Evolutionary conservation across 192 early-diverging fungal genomes (phyloP).

Genomic region (Rhizophagus sp.): DNA sequence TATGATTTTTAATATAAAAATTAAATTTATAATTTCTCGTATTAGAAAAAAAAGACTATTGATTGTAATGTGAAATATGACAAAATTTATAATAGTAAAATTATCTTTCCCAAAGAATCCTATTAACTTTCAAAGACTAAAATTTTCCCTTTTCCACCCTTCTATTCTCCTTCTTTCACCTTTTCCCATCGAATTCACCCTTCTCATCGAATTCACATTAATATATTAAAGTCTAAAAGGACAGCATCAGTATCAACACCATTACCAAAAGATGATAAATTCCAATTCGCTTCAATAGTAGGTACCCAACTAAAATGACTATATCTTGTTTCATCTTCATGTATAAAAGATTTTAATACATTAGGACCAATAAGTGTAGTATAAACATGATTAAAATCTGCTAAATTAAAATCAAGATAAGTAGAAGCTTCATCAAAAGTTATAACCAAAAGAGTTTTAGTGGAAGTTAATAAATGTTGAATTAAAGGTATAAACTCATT

Average conservation of each 20-base stretch:
- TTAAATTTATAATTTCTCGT: no score
- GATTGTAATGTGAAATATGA: no score
- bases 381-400: conserved; percentile 20
- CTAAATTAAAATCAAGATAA: conserved; percentile 3
- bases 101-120: no score
- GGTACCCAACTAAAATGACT: conserved; percentile 15
- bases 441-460: conserved; percentile 18
- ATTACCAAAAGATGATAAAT: conserved; percentile 13
- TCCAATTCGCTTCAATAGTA: conserved; percentile 24
- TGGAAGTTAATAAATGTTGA: conserved; percentile 8
- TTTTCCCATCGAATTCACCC: background rate
- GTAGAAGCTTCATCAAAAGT: conserved; percentile 15
- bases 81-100: no score
- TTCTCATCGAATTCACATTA: background rate
- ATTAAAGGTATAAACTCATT: conserved; percentile 9
- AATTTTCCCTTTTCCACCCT: no score
- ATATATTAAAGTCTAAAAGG: background rate
- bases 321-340: conserved; percentile 6
- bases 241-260: background rate
- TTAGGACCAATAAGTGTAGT: conserved; percentile 24
- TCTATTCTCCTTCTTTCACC: background rate
- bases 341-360: conserved; percentile 18
- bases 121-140: background rate
- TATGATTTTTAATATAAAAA: no score
- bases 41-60: no score